Conservation (phyloP, 73 alveolate species). For the Tetrahymena borealis region DNA sequence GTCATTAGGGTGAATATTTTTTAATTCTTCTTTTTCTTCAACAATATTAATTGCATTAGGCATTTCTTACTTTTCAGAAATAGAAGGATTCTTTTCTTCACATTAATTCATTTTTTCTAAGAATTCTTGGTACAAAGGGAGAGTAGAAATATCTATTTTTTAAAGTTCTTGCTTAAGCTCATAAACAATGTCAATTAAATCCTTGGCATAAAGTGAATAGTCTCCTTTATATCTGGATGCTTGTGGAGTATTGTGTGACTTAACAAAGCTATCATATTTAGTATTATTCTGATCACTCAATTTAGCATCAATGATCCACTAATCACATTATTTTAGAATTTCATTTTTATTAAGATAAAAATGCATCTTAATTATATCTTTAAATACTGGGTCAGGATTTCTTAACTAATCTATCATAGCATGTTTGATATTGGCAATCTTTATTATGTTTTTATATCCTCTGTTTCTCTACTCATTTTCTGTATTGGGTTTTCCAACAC, state of each 20-base stretch:
- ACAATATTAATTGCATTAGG: background rate
- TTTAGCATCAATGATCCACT: slow-evolving; percentile 55
- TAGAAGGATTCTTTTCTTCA: background rate
- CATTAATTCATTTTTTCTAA: background rate
- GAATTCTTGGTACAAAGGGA: background rate
- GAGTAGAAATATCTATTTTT: background rate
- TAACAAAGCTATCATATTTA: background rate
- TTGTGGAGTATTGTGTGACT: background rate
- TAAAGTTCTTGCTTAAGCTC: background rate
- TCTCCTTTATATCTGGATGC: background rate
- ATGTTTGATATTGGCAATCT: slow-evolving; percentile 46
- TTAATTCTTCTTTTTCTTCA: background rate
- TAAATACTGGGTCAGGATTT: slow-evolving; percentile 58
- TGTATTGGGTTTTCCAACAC: slow-evolving; percentile 31
- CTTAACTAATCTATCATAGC: slow-evolving; percentile 57
- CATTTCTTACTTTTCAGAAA: background rate
- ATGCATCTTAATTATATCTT: slow-evolving; percentile 51
- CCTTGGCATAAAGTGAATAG: background rate
- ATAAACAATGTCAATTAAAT: background rate
- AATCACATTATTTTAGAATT: slow-evolving; percentile 50
- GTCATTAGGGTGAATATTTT: background rate
- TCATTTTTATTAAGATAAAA: slow-evolving; percentile 48
- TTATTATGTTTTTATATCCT: slow-evolving; percentile 55
- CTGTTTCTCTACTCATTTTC: slow-evolving; percentile 51
- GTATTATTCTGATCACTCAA: slow-evolving; percentile 9